phyloP scores from a whole-genome alignment of 495 filamentous ascomycete genomes.

The Penicillium robsamsonii region DNA sequence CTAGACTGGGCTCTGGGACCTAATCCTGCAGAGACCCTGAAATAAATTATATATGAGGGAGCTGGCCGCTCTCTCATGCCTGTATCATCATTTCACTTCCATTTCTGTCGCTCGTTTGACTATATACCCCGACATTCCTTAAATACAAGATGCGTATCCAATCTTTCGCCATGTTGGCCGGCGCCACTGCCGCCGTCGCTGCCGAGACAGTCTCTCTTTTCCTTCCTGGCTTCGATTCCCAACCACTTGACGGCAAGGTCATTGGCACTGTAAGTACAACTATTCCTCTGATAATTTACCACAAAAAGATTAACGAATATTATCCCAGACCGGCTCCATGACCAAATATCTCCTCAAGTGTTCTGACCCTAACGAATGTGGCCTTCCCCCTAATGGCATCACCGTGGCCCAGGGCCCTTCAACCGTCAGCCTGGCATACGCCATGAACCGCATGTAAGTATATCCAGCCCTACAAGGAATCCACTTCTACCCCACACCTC shows the following conservation, averaged over 20 bases:
- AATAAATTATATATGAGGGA: no score
- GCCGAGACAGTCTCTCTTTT: slow-evolving; percentile 19
- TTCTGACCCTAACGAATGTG: slow-evolving; percentile 8
- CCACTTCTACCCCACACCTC: background rate
- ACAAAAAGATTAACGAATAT: background rate
- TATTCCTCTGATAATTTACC: background rate
- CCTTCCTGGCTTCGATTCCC: slow-evolving; percentile 15
- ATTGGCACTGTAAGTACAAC: slow-evolving; percentile 13
- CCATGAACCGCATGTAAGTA: background rate
- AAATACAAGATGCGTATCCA: slow-evolving; percentile 13
- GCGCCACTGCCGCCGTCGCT: slow-evolving; percentile 11
- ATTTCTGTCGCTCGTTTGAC: background rate
- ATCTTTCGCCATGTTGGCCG: slow-evolving; percentile 16
- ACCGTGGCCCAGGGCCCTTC: slow-evolving; percentile 4
- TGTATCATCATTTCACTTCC: no score
- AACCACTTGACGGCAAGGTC: slow-evolving; percentile 8
- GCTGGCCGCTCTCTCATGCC: no score
- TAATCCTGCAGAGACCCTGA: no score
- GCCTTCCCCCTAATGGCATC: slow-evolving; percentile 2
- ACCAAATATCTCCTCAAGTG: slow-evolving; percentile 19
- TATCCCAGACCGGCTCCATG: slow-evolving; percentile 10
- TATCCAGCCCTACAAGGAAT: background rate
- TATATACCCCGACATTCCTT: background rate
- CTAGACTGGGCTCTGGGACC: background rate
- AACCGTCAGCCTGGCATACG: background rate